Evolutionary conservation across 768 basidiomycete species (phyloP).

Genomic region (Ephemerocybe angulata): DNA sequence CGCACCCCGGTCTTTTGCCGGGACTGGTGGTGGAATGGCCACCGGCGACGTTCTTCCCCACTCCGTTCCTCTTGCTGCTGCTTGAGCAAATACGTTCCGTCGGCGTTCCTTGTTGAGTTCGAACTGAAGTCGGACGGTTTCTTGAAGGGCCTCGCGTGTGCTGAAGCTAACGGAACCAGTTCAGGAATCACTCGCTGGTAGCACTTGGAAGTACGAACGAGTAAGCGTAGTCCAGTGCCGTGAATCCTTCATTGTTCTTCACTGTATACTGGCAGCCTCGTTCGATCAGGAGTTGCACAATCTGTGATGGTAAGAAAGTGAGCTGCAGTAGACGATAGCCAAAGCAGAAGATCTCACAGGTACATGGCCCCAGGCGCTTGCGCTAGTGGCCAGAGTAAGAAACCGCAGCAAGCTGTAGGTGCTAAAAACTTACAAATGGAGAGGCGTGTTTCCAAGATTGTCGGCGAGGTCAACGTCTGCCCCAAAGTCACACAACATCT

Average conservation of each 20-base stretch:
- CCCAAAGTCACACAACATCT: conserved; percentile 90
- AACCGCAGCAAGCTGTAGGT: conserved; percentile 8
- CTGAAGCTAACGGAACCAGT: conserved; percentile 48
- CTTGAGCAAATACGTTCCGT: conserved; percentile 68
- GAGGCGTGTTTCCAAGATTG: conserved; percentile 85
- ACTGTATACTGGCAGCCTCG: conserved; percentile 80
- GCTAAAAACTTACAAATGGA: conserved; percentile 68
- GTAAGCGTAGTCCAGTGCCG: conserved; percentile 90
- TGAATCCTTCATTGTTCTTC: conserved; percentile 88
- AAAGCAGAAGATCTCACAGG: conserved; percentile 46
- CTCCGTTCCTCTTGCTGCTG: conserved; percentile 63
- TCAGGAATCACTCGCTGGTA: background rate
- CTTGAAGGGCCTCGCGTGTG: conserved; percentile 75
- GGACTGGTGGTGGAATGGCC: conserved; percentile 43
- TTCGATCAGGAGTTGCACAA: conserved; percentile 84
- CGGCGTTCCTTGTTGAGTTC: conserved; percentile 78
- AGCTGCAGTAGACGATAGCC: background rate
- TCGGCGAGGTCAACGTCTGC: conserved; percentile 90
- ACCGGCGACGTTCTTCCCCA: conserved; percentile 44
- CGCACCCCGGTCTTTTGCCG: conserved; percentile 41
- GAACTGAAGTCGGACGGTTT: conserved; percentile 73
- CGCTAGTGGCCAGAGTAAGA: conserved; percentile 40
- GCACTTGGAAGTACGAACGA: conserved; percentile 47
- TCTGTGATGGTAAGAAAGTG: conserved; percentile 33
- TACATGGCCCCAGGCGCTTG: conserved; percentile 85